These are phyloP conservation scores for Middelhovenomyces tepae DNA, from an alignment of 805 yeast species.

Conservation along the genomic window DNA sequence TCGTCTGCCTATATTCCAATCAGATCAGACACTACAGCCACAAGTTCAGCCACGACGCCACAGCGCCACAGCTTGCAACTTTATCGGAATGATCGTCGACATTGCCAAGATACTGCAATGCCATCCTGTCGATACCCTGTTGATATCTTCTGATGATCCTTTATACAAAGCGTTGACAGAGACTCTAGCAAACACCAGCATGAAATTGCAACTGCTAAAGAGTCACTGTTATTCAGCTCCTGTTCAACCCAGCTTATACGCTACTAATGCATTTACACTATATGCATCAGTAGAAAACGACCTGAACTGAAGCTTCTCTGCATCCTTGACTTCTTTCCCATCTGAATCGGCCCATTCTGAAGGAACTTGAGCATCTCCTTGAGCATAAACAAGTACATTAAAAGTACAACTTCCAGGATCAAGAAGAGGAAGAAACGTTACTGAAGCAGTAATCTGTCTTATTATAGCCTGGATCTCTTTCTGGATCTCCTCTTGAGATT, in stretches of 20 bases:
- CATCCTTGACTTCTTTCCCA: conserved; percentile 44
- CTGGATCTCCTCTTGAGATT: conserved; percentile 43
- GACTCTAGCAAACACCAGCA: too few species aligned
- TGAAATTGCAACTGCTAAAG: too few species aligned
- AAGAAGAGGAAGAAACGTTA: conserved; percentile 73
- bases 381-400: conserved; percentile 77
- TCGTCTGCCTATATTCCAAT: too few species aligned
- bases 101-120: too few species aligned
- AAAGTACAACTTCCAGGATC: conserved; percentile 56
- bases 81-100: too few species aligned
- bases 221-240: too few species aligned
- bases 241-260: conserved; percentile 40
- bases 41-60: too few species aligned
- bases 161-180: too few species aligned
- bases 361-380: conserved; percentile 53
- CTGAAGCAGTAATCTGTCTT: conserved; percentile 82
- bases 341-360: conserved; percentile 80
- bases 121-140: too few species aligned
- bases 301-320: conserved; percentile 62
- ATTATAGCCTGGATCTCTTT: conserved; percentile 76
- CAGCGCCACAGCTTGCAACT: too few species aligned
- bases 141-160: too few species aligned
- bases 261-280: conserved; percentile 64
- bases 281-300: conserved; percentile 61
- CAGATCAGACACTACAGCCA: too few species aligned